Conservation (phyloP, 305 asterid species). For the Ilex paraguariensis region DNA sequence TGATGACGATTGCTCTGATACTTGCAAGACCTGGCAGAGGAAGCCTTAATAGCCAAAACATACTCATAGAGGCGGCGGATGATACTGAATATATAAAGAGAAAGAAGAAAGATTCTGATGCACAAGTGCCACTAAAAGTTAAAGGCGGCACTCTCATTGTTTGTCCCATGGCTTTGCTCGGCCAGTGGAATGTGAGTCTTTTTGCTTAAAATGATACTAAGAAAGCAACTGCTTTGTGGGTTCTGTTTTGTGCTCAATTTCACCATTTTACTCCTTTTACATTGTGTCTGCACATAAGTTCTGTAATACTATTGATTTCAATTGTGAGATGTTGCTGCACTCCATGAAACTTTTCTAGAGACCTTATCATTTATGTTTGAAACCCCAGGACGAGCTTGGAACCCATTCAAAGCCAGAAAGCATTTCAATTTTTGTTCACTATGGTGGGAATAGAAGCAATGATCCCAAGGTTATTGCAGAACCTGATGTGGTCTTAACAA, state of each 20-base stretch:
- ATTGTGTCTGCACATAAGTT: no score
- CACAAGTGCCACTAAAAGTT: conserved; percentile 24
- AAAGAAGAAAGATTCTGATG: conserved; percentile 16
- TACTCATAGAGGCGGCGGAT: conserved; percentile 4
- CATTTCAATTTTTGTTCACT: conserved; percentile 58
- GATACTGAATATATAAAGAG: conserved; percentile 22
- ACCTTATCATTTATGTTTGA: conserved; percentile 4
- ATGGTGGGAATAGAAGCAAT: conserved; percentile 61
- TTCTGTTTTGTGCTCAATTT: no score
- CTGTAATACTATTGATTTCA: no score
- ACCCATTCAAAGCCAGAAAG: conserved; percentile 56
- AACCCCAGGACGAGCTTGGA: conserved; percentile 63
- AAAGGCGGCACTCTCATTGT: conserved; percentile 84
- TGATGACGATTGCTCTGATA: conserved; percentile 81
- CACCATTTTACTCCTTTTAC: no score
- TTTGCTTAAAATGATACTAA: neutral
- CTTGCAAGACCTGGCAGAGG: conserved; percentile 56
- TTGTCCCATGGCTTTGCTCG: conserved; percentile 86
- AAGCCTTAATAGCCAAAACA: conserved; percentile 32
- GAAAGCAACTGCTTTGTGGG: no score
- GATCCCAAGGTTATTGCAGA: conserved; percentile 56
- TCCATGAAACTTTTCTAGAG: no score
- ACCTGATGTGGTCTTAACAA: conserved; percentile 74
- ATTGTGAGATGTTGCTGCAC: no score
- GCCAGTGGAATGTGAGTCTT: conserved; percentile 83